A percentile compares a stretch with the other conserved stretches of the same genome.
Conservation (phyloP, 1,139 yeast genomes). For the Insectozyma bohioensis region DNA sequence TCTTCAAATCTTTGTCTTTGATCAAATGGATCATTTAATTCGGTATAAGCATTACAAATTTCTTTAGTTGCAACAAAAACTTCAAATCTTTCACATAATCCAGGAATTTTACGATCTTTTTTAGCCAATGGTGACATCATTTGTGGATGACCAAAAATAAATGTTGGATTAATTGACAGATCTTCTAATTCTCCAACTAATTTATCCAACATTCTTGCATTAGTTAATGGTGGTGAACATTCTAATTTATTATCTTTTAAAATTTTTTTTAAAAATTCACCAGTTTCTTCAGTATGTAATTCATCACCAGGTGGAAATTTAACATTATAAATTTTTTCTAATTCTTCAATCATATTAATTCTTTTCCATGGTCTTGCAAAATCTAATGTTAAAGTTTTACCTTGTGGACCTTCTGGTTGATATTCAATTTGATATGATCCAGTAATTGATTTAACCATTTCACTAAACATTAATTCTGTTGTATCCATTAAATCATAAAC, state of each 20-base stretch:
- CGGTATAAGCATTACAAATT: slow-evolving; percentile 97
- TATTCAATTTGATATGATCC: slow-evolving; percentile 83
- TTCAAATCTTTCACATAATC: slow-evolving; percentile 97
- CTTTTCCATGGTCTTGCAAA: slow-evolving; percentile 98
- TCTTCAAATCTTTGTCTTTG: slow-evolving; percentile 97
- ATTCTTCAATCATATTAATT: slow-evolving; percentile 93
- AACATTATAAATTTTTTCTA: slow-evolving; percentile 82
- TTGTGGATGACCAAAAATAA: slow-evolving; percentile 98
- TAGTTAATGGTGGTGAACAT: slow-evolving; percentile 95
- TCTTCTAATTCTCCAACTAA: slow-evolving; percentile 95
- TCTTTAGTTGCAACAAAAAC: slow-evolving; percentile 98
- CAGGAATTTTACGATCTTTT: slow-evolving; percentile 88
- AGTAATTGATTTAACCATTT: slow-evolving; percentile 94
- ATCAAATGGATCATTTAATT: slow-evolving; percentile 97
- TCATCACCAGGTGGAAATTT: slow-evolving; percentile 95
- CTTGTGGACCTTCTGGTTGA: slow-evolving; percentile 87
- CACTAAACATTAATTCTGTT: slow-evolving; percentile 91
- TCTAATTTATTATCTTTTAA: slow-evolving; percentile 81
- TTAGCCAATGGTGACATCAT: slow-evolving; percentile 99
- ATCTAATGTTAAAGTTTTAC: slow-evolving; percentile 75
- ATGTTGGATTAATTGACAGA: slow-evolving; percentile 92
- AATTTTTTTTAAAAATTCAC: slow-evolving; percentile 80
- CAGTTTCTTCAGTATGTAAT: slow-evolving; percentile 92
- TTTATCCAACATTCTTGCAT: slow-evolving; percentile 98
- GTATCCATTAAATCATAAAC: slow-evolving; percentile 94